Base-by-base conservation (phyloP, 306 rosid genomes). In the Prinsepia uniflora region DNA sequence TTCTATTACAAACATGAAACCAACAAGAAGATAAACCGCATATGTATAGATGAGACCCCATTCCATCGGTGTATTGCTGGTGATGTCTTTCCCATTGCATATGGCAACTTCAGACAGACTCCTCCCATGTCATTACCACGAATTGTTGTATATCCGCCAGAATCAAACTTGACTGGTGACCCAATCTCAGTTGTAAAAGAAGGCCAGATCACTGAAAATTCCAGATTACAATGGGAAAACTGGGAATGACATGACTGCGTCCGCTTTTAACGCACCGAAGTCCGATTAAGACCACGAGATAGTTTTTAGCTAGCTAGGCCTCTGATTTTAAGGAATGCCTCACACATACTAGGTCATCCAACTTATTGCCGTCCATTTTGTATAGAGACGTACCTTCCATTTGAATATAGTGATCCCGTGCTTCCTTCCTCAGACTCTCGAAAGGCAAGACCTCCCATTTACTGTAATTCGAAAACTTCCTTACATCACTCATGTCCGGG, bases 321-420 rank as follows among this genome's bases (percentile, higher is more conserved):
- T 76, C 84, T 40, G 91, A 81, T 75, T 78, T 73, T 50, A 62
- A 86, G 68, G 94, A 79, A 82, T 90, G 97, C 81, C 82, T 89
- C 59, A 90, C 98, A 64, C 98, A 94, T 8, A 94, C 98, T 24
- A 94, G 88, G 79, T 94, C 98, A 70, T 94, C 98, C 89, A 94
- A 78, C 82, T 79, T 94, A 71, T 94, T 94, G 53, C 98, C 98
- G 62, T 94, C 95, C 98, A 94, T 89, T 84, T 94, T 94, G 85
- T 90, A 94, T 4, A 84, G 80, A 41, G 98, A 86, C 52, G 89
- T 96, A 72, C 88, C 88, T 83, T 89, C 85, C 97, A 90, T 94
- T 81, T 90, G 92, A 46, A 30, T 73, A 70, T 83, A 89, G 70
- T 89, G 88, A 78, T 85, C 82, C 58, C 63, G 86, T 67, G 97